Percentiles rank a stretch among this genome's conserved stretches.
These are phyloP conservation scores for Trichoderma harzianum DNA, from an alignment of 2,329 filamentous ascomycete genomes.

Conservation along the genomic window DNA sequence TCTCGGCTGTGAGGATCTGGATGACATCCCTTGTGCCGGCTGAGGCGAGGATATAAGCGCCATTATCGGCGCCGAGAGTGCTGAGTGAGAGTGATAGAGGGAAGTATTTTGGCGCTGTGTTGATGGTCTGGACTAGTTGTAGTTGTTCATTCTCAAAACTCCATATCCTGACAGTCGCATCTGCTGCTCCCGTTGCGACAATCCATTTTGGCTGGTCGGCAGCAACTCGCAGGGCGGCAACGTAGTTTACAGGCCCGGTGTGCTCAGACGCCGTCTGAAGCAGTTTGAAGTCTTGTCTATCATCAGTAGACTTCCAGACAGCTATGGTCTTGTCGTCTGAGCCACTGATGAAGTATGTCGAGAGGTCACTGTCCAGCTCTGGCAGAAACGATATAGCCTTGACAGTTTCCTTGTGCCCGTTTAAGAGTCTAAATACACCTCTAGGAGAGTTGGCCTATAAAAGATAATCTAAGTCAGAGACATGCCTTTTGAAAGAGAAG, in stretches of 20 bases:
- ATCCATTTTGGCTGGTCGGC: constrained; percentile 36
- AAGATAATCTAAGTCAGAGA: not conserved
- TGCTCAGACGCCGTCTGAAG: constrained; percentile 61
- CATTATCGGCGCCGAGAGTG: constrained; percentile 49
- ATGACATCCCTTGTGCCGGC: constrained; percentile 80
- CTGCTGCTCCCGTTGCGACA: constrained; percentile 78
- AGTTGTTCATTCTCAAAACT: constrained; percentile 49
- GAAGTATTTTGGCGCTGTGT: constrained; percentile 74
- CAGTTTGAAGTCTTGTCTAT: constrained; percentile 34
- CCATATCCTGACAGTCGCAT: constrained; percentile 73
- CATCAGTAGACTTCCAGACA: constrained; percentile 57
- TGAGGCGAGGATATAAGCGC: constrained; percentile 69
- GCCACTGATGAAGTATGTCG: constrained; percentile 68
- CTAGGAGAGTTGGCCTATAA: constrained; percentile 36
- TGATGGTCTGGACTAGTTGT: constrained; percentile 65
- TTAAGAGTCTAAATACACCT: constrained; percentile 66
- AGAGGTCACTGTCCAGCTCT: constrained; percentile 39
- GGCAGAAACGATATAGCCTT: constrained; percentile 80
- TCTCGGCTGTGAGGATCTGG: constrained; percentile 68
- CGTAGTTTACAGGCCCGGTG: constrained; percentile 70
- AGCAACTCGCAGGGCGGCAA: constrained; percentile 42
- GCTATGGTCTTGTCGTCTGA: constrained; percentile 75
- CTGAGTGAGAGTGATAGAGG: constrained; percentile 73
- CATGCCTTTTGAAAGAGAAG: not conserved
- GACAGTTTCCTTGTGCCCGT: constrained; percentile 74